A percentile compares a stretch with the other conserved stretches of the same genome.
Evolutionary conservation across 169 alveolate genomes (phyloP).

Genomic region (Nephromyces sp.): DNA sequence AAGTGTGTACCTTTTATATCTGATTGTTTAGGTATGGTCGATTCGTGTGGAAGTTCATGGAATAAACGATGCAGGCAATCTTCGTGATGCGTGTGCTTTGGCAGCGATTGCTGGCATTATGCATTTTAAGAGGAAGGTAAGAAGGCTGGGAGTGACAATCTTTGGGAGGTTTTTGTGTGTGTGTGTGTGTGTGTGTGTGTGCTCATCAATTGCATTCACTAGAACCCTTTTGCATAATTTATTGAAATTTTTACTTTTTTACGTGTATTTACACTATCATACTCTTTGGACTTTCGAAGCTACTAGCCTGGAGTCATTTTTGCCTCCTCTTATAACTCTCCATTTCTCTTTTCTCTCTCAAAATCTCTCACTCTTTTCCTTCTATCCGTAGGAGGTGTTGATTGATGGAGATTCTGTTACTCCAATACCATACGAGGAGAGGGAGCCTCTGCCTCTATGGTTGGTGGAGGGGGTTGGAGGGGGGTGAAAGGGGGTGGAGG

Average conservation of each 20-base stretch:
- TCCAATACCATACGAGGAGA: neutral
- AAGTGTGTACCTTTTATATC: too few species aligned
- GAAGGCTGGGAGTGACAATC: too few species aligned
- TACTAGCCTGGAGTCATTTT: neutral
- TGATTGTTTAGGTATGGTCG: constrained; percentile 45
- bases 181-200: constrained; percentile 18
- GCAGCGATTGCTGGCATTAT: constrained; percentile 40
- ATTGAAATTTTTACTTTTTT: neutral
- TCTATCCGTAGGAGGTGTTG: neutral
- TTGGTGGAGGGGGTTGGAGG: neutral
- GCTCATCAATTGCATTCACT: neutral
- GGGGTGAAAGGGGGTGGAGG: neutral
- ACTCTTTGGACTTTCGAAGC: neutral
- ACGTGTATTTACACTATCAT: neutral
- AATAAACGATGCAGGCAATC: constrained; percentile 47
- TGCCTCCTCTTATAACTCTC: neutral
- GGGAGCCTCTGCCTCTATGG: constrained; percentile 16
- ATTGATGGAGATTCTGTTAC: neutral
- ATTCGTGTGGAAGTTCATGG: constrained; percentile 40
- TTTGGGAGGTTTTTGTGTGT: too few species aligned
- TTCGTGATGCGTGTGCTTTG: constrained; percentile 34
- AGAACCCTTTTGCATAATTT: neutral
- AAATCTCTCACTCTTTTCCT: neutral
- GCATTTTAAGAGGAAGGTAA: too few species aligned
- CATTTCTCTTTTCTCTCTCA: neutral